phyloP scores from a whole-genome alignment of 495 filamentous ascomycete genomes.

The Cryomyces antarcticus region DNA sequence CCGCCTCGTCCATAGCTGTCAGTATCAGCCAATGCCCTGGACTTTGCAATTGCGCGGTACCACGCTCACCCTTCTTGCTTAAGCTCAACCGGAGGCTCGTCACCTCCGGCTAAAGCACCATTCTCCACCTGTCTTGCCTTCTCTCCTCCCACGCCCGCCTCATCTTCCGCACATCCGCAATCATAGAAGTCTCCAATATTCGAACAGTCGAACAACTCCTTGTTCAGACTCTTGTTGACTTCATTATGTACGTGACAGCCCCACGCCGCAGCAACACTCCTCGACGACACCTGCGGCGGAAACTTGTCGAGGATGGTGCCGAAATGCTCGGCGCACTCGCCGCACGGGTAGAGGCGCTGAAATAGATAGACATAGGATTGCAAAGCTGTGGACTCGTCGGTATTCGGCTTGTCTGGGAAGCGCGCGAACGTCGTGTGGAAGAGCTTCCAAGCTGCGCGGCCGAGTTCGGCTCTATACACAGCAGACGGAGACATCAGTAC shows the following conservation, averaged over 20 bases:
- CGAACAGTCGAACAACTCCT: slow-evolving; percentile 68
- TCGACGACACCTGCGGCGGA: slow-evolving; percentile 76
- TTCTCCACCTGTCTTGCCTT: background rate
- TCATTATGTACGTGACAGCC: slow-evolving; percentile 88
- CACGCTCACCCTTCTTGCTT: no score
- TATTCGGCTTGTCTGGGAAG: slow-evolving; percentile 68
- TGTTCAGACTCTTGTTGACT: slow-evolving; percentile 72
- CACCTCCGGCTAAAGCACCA: no score
- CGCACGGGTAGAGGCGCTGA: slow-evolving; percentile 77
- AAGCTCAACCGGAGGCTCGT: no score
- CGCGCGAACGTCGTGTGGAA: slow-evolving; percentile 91
- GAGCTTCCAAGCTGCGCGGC: slow-evolving; percentile 76
- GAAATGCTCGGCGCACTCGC: slow-evolving; percentile 88
- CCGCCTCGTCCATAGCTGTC: no score
- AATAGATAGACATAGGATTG: slow-evolving; percentile 77
- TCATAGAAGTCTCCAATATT: slow-evolving; percentile 87
- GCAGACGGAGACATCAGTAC: background rate
- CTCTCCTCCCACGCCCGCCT: slow-evolving; percentile 12
- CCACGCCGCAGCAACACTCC: slow-evolving; percentile 74
- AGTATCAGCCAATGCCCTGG: no score
- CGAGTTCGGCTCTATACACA: slow-evolving; percentile 53
- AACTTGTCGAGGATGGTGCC: slow-evolving; percentile 59
- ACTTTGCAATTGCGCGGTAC: no score
- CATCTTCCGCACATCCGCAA: slow-evolving; percentile 79
- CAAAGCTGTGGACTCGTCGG: slow-evolving; percentile 67